These are phyloP conservation scores for Silene coronaria DNA, from an alignment of 179 eudicot species.

Conservation along the genomic window DNA sequence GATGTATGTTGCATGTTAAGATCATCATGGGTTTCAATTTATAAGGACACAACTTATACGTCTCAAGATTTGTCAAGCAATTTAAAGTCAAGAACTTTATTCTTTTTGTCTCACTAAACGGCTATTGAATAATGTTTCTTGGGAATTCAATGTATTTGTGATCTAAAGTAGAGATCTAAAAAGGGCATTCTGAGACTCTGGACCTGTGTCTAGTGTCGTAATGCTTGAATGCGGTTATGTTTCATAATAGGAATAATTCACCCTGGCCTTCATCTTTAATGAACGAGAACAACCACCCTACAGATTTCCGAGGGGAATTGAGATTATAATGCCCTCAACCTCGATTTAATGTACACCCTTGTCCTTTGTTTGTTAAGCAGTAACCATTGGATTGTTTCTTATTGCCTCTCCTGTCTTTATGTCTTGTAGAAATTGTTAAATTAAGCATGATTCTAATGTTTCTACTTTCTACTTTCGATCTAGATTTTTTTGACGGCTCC, in stretches of 20 bases:
- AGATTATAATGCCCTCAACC: constrained; percentile 15
- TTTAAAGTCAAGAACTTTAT: no score
- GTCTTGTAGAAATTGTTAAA: background rate
- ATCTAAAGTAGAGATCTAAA: no score
- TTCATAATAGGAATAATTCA: no score
- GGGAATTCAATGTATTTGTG: constrained; percentile 8
- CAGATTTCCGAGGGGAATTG: constrained; percentile 21
- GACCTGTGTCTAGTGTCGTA: no score
- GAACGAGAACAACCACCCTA: no score
- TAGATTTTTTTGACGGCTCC: background rate
- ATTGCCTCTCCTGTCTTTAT: constrained; percentile 6
- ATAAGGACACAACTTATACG: no score
- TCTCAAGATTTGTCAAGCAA: no score
- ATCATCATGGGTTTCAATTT: no score
- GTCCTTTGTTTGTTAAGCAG: constrained; percentile 8
- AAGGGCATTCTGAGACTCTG: background rate
- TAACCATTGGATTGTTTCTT: constrained; percentile 1
- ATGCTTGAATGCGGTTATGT: background rate
- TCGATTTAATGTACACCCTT: constrained; percentile 14
- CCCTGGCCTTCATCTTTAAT: no score
- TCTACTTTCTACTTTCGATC: background rate
- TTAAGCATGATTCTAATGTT: background rate
- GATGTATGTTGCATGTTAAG: no score
- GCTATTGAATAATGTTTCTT: background rate
- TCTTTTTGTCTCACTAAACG: no score